phyloP scores from a whole-genome alignment of 768 basidiomycete species.

The Mycena haematopus region DNA sequence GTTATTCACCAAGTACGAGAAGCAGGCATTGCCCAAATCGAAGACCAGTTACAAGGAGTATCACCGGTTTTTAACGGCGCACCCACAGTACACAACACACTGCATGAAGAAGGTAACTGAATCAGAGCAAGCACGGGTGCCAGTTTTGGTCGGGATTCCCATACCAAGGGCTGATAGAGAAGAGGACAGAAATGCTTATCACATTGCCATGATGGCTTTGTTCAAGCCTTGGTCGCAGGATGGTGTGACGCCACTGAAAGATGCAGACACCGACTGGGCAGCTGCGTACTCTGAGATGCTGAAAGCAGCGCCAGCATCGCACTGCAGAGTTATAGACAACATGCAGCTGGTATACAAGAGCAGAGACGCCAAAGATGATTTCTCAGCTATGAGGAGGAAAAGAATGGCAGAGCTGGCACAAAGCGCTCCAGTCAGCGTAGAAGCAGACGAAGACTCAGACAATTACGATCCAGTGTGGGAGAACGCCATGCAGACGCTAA shows the following conservation, averaged over 20 bases:
- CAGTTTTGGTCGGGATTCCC: background rate
- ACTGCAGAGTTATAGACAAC: background rate
- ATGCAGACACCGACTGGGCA: background rate
- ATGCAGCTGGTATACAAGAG: background rate
- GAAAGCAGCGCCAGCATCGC: background rate
- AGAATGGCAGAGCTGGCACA: background rate
- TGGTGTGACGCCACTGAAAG: background rate
- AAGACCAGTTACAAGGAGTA: background rate
- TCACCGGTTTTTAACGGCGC: background rate
- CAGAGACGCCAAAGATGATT: background rate
- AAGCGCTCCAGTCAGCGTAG: background rate
- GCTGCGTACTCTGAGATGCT: background rate
- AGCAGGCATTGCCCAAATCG: background rate
- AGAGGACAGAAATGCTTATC: background rate
- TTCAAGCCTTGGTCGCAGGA: background rate
- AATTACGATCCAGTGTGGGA: too few species aligned
- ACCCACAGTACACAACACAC: background rate
- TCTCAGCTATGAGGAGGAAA: background rate
- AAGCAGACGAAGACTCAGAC: background rate
- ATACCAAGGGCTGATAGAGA: background rate
- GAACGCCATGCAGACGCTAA: too few species aligned
- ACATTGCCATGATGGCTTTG: background rate
- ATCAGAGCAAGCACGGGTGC: too few species aligned
- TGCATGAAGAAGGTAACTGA: background rate
- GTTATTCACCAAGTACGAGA: background rate